phyloP scores from a whole-genome alignment of 306 rosid species.

The Corylus americana region DNA sequence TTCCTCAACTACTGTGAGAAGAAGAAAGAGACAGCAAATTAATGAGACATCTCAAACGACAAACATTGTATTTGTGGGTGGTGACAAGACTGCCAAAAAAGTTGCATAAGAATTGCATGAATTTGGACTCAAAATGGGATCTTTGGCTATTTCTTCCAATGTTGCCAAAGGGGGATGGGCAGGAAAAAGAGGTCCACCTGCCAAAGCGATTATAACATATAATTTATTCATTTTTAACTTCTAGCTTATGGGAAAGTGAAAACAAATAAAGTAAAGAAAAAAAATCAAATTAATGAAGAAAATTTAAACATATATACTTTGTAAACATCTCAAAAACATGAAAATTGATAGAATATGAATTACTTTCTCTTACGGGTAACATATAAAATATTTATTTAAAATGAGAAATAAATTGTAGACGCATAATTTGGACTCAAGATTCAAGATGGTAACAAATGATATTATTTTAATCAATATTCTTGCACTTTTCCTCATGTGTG shows the following conservation, averaged over 20 bases:
- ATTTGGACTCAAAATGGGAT: background rate
- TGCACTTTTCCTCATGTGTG: too few species aligned
- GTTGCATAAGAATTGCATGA: background rate
- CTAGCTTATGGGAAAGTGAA: background rate
- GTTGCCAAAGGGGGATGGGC: background rate
- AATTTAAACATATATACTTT: too few species aligned
- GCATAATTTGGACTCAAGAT: too few species aligned
- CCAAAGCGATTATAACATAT: background rate
- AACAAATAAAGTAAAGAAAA: background rate
- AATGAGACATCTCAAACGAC: background rate
- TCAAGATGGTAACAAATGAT: too few species aligned
- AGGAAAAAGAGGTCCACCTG: background rate
- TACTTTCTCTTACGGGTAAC: too few species aligned
- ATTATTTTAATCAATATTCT: too few species aligned
- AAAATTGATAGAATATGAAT: too few species aligned
- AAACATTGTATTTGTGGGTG: background rate
- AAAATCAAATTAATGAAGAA: background rate
- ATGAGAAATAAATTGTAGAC: too few species aligned
- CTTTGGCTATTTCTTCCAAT: background rate
- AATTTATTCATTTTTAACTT: background rate
- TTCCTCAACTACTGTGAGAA: background rate
- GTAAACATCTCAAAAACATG: too few species aligned
- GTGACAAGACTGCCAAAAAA: background rate
- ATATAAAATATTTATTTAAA: too few species aligned
- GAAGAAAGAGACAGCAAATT: background rate